Evolutionary conservation across 768 basidiomycete species (phyloP).

Genomic region (Rhizopogon rudus): DNA sequence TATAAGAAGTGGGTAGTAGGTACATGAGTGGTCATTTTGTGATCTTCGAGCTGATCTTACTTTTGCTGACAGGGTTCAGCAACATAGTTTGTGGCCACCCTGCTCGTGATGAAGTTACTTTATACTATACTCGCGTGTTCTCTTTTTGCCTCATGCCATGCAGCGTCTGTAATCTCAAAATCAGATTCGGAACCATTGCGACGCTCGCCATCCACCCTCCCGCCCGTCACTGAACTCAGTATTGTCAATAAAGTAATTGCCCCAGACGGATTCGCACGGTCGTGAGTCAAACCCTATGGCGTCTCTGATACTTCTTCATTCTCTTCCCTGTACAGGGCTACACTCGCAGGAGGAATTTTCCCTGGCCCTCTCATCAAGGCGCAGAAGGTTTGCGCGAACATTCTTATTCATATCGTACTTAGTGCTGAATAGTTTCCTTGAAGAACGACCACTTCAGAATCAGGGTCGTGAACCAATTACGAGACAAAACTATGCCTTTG

Average conservation of each 20-base stretch:
- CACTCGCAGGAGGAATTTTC: constrained; percentile 41
- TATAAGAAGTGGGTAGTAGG: neutral
- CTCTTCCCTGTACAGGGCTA: constrained; percentile 24
- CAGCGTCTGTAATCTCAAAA: constrained; percentile 9
- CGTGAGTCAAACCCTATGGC: constrained; percentile 20
- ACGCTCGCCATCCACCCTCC: constrained; percentile 9
- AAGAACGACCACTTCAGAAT: constrained; percentile 30
- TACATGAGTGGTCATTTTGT: neutral
- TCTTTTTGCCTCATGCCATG: constrained; percentile 4
- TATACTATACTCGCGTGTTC: neutral
- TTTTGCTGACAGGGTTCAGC: too few species aligned
- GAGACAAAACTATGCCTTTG: constrained; percentile 28
- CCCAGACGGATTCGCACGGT: constrained; percentile 44
- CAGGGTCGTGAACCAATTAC: constrained; percentile 31
- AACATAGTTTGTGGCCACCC: neutral
- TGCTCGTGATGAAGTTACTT: neutral
- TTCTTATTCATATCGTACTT: neutral
- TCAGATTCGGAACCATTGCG: constrained; percentile 2
- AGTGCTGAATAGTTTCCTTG: neutral
- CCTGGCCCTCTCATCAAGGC: constrained; percentile 45
- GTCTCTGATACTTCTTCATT: neutral
- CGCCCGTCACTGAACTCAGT: constrained; percentile 28
- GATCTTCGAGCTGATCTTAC: neutral
- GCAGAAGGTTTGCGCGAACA: constrained; percentile 28
- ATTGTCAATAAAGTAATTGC: constrained; percentile 39